A percentile compares a stretch with the other conserved stretches of the same genome.
Conservation (phyloP, 805 yeast species). For the Metschnikowia rubicola region DNA sequence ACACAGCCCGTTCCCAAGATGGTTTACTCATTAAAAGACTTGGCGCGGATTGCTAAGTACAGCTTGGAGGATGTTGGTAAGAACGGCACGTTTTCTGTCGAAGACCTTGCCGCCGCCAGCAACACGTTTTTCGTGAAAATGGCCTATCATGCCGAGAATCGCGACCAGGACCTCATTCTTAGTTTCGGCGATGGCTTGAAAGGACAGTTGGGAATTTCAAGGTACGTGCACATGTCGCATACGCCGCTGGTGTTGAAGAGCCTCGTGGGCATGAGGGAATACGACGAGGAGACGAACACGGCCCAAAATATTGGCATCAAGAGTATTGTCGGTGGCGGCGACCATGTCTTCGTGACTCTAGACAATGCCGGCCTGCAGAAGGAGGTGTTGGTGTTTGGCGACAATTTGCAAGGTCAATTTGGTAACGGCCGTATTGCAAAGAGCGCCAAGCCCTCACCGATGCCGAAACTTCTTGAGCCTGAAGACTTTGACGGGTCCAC, state of each 20-base stretch:
- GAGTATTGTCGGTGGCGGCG: conserved; percentile 57
- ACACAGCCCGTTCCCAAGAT: conserved; percentile 66
- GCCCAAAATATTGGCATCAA: conserved; percentile 18
- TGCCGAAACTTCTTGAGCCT: conserved; percentile 63
- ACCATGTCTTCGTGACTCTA: conserved; percentile 61
- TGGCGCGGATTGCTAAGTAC: conserved; percentile 24
- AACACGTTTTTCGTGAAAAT: conserved; percentile 44
- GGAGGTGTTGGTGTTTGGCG: conserved; percentile 80
- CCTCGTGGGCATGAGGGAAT: conserved; percentile 17
- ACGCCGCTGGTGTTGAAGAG: conserved; percentile 54
- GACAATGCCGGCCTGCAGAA: conserved; percentile 41
- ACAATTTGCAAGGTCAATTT: conserved; percentile 75
- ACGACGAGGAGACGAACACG: conserved; percentile 8
- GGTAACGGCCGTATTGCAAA: conserved; percentile 77
- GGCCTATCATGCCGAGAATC: conserved; percentile 19
- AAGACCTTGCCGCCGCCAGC: conserved; percentile 65
- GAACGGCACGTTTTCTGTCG: conserved; percentile 25
- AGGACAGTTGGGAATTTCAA: conserved; percentile 84
- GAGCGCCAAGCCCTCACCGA: conserved; percentile 47
- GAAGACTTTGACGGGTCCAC: conserved; percentile 23
- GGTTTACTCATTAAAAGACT: conserved; percentile 30
- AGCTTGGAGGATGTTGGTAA: conserved; percentile 12
- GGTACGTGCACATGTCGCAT: conserved; percentile 68
- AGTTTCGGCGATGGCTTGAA: conserved; percentile 81
- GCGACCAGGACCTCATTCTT: conserved; percentile 32